phyloP scores from a whole-genome alignment of 1,139 yeast species.

The Nakaseomyces uthaithaninus region DNA sequence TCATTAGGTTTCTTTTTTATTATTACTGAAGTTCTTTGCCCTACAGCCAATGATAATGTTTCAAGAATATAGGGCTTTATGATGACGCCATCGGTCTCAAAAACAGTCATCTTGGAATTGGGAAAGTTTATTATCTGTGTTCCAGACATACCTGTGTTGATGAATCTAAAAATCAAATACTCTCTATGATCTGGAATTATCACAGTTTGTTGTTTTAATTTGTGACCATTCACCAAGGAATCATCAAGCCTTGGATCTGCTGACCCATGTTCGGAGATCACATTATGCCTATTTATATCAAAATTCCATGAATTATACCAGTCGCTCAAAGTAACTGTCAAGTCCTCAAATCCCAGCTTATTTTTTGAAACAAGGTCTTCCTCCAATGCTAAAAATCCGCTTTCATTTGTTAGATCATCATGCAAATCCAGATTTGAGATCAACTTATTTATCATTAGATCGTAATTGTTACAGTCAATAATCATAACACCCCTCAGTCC shows the following conservation, averaged over 20 bases:
- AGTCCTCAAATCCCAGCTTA: slow-evolving; percentile 43
- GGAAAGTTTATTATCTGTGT: slow-evolving; percentile 40
- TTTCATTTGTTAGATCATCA: slow-evolving; percentile 12
- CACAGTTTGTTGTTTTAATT: slow-evolving; percentile 46
- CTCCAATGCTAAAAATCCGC: slow-evolving; percentile 43
- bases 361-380: slow-evolving; percentile 39
- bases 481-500: slow-evolving; percentile 41
- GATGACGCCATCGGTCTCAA: slow-evolving; percentile 64
- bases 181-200: slow-evolving; percentile 45
- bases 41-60: slow-evolving; percentile 57
- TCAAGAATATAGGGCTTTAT: slow-evolving; percentile 49
- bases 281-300: slow-evolving; percentile 47
- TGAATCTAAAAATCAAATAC: slow-evolving; percentile 38
- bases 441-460: slow-evolving; percentile 36
- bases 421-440: slow-evolving; percentile 25
- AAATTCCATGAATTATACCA: slow-evolving; percentile 56
- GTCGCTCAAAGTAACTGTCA: slow-evolving; percentile 55
- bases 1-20: slow-evolving; percentile 35
- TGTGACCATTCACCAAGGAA: slow-evolving; percentile 41
- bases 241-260: slow-evolving; percentile 29
- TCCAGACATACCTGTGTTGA: slow-evolving; percentile 40
- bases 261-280: slow-evolving; percentile 30
- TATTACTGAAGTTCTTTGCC: slow-evolving; percentile 64
- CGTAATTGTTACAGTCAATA: slow-evolving; percentile 41
- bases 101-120: slow-evolving; percentile 43